Percentiles rank a stretch among this genome's conserved stretches.
These are phyloP conservation scores for Mayamaea pseudoterrestris DNA, from an alignment of 108 stramenopile species.

Conservation along the genomic window DNA sequence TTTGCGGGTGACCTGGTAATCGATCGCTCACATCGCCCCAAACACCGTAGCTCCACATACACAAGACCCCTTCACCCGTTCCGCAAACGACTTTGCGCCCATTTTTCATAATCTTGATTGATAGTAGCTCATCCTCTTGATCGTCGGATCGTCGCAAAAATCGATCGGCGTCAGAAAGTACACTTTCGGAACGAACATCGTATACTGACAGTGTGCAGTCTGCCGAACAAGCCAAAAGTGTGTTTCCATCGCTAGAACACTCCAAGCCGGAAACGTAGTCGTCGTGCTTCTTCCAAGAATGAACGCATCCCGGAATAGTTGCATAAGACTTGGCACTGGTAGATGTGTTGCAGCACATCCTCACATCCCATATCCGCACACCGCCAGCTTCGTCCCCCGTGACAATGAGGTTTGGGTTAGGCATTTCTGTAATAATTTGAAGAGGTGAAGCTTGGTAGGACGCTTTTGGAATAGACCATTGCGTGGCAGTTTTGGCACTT, in stretches of 20 bases:
- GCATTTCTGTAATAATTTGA: constrained; percentile 45
- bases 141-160: constrained; percentile 59
- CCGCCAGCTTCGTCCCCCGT: constrained; percentile 78
- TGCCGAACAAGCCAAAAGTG: constrained; percentile 57
- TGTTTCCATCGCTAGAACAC: constrained; percentile 43
- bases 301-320: constrained; percentile 41
- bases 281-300: constrained; percentile 58
- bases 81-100: constrained; percentile 81
- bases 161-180: constrained; percentile 12
- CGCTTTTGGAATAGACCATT: constrained; percentile 50
- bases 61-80: constrained; percentile 78
- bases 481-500: constrained; percentile 16
- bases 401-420: constrained; percentile 35
- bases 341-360: constrained; percentile 17
- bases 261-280: constrained; percentile 80
- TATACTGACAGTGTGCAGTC: constrained; percentile 64
- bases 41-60: constrained; percentile 71
- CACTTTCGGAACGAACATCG: constrained; percentile 46
- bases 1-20: constrained; percentile 85
- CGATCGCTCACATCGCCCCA: constrained; percentile 95
- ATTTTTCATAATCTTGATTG: constrained; percentile 64
- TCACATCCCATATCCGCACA: constrained; percentile 69
- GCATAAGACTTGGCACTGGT: constrained; percentile 22
- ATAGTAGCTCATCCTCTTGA: constrained; percentile 92
- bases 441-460: constrained; percentile 34